Evolutionary conservation across 305 asterid species (phyloP), one percentile per base, ranked within the genome.

Genomic region (Solanum hybrid): DNA sequence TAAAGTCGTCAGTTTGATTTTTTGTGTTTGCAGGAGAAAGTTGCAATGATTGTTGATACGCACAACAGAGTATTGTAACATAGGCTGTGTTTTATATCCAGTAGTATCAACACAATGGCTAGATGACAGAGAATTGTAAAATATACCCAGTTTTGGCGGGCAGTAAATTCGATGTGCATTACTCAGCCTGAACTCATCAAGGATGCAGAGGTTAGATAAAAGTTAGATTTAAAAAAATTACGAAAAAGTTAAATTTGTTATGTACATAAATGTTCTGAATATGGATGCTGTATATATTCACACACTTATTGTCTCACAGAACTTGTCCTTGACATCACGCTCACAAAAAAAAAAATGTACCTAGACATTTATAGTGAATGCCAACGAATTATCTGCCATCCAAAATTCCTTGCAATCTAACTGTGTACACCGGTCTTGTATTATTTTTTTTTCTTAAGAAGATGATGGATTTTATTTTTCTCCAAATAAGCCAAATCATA

Each of bases 1-100:
- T 64, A n/a, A 39, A 40, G 11, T 3, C 24, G 1, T 67, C 18
- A 57, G 26, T 71, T 67, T 83, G 64, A 0, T 90, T 37, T 73
- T 28, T 87, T 73, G 64, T 64, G 69, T 92, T 88, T 93, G 96
- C 96, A 96, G 98, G 98, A 96, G 92, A 95, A 95, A 89, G 91
- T 93, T 86, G 91, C 96, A 84, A 89, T 93, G 90, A 93, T 91
- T 89, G 97, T 91, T 89, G 97, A 94, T 93, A 89, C 93, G 79
- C 93, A 31, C 89, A 92, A 90, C 92, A 90, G 94, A 90, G 24
- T 90, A 80, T 89, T 90, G 89, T 90, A 73, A 74, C 88, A 51
- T 74, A 28, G 18, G 89, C 90, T 40, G 86, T 40, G 79, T 34
- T 74, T 61, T 34, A 33, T 69, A 22, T 36, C 61, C 86, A 74